These are phyloP conservation scores for Saraca asoca DNA, from an alignment of 331 rosid species.

Conservation along the genomic window DNA sequence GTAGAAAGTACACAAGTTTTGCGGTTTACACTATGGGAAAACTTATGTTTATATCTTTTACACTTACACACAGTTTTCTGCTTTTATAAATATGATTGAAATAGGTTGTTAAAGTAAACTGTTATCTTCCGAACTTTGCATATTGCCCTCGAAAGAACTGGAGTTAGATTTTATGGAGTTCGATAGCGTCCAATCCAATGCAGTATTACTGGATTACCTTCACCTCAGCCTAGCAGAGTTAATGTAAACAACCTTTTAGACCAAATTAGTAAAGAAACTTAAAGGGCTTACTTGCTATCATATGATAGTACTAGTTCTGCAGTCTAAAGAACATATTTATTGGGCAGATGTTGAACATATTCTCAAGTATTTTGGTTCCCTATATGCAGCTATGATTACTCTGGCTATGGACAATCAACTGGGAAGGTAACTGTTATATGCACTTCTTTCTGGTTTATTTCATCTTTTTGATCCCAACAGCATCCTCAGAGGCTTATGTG, in stretches of 20 bases:
- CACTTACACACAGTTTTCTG: too few species aligned
- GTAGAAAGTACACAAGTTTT: too few species aligned
- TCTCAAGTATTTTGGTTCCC: slow-evolving; percentile 6
- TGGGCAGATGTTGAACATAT: background rate
- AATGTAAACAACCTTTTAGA: too few species aligned
- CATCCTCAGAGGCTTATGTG: background rate
- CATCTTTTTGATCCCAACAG: slow-evolving; percentile 16
- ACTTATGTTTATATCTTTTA: too few species aligned
- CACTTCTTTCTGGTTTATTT: slow-evolving; percentile 2
- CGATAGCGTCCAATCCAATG: too few species aligned
- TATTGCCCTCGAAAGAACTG: too few species aligned
- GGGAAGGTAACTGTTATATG: slow-evolving; percentile 34
- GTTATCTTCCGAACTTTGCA: too few species aligned
- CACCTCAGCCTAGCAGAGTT: background rate
- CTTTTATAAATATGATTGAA: too few species aligned
- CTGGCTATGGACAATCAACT: slow-evolving; percentile 37
- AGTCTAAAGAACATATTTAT: slow-evolving; percentile 7
- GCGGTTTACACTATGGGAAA: too few species aligned
- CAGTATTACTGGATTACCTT: too few species aligned
- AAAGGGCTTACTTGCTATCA: slow-evolving; percentile 19
- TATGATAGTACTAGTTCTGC: slow-evolving; percentile 3
- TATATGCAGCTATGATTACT: slow-evolving; percentile 42
- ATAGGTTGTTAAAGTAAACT: too few species aligned
- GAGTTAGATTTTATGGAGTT: too few species aligned
- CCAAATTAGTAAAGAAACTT: background rate